Base-by-base conservation (phyloP, 345 rosid species). In the Reutealis trisperma region DNA sequence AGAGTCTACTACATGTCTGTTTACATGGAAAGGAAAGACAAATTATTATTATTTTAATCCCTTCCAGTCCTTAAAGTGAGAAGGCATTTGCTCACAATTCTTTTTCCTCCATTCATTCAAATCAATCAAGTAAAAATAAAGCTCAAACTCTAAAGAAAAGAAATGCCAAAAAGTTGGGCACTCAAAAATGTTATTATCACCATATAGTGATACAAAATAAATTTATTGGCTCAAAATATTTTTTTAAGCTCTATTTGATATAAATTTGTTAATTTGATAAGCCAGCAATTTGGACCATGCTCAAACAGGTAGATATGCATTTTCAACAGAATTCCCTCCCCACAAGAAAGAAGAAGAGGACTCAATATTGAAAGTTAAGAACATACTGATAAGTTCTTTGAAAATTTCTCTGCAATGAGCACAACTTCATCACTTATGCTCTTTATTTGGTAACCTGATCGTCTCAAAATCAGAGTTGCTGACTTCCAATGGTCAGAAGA, bases 401-500 rank as follows among this genome's bases (percentile, higher is more conserved):
- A 86, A 82, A 89, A 91, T 79, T 78, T 87, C 86, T 94, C 97
- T 4, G 88, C 68, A 77, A 89, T 76, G 44, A 85, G 83, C 32
- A 81, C 77, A 78, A 79, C 73, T 75, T 87, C 91, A 14, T 81
- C 77, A 69, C 80, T 80, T 25, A 75, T 83, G 65, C 84, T 85
- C 85, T 82, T 93, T 49, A 94, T 88, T 78, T 93, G 94, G 84
- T 86, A 93, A 83, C 85, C 80, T 18, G 95, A 88, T 65, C 79
- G 77, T 80, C 77, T 84, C 87, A 94, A 83, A 34, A 67, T 77
- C 34, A 92, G 77, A 32, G 85, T 85, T 42, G 95, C 87, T 0
- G 87, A 85, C 78, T 84, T 92, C 98, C 97, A 93, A 49, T 85
- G 88, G 76, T 93, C 94, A 41, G 93, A 73, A 79, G 91, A 88